phyloP scores from a whole-genome alignment of 208 protist genomes.

The Leishmania arabica region DNA sequence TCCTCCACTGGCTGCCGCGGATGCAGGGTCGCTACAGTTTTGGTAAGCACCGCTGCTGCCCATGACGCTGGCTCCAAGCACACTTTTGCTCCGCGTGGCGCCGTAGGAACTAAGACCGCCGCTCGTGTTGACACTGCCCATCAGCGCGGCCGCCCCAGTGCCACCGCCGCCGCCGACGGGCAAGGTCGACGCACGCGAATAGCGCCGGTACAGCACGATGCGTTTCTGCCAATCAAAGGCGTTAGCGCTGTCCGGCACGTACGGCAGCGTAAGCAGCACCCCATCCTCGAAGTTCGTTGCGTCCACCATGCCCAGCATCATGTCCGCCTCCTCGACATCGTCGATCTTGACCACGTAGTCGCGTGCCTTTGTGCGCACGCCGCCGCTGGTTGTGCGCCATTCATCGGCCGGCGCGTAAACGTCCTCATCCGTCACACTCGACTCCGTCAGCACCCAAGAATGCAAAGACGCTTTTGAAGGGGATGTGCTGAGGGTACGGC shows the following conservation, averaged over 20 bases:
- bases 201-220: slow-evolving; percentile 74
- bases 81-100: not conserved
- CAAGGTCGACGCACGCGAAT: slow-evolving; percentile 31
- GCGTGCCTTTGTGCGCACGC: slow-evolving; percentile 25
- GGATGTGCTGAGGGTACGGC: slow-evolving; percentile 1
- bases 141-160: not conserved
- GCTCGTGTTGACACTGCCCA: slow-evolving; percentile 1
- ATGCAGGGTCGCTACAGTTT: not conserved
- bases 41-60: not conserved
- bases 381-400: slow-evolving; percentile 24
- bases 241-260: slow-evolving; percentile 72
- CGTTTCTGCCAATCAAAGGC: slow-evolving; percentile 66
- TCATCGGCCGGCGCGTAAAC: slow-evolving; percentile 34
- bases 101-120: not conserved
- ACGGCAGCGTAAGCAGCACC: slow-evolving; percentile 81
- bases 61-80: not conserved
- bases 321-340: slow-evolving; percentile 89
- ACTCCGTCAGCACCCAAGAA: slow-evolving; percentile 33
- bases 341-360: slow-evolving; percentile 89
- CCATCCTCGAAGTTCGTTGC: slow-evolving; percentile 67
- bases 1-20: not conserved
- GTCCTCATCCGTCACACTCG: slow-evolving; percentile 33
- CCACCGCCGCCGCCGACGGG: not conserved
- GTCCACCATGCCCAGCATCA: slow-evolving; percentile 78
- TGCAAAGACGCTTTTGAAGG: slow-evolving; percentile 14